Evolutionary conservation across 1,284 basidiomycete genomes (phyloP).

Genomic region (Sporisorium sorghi): DNA sequence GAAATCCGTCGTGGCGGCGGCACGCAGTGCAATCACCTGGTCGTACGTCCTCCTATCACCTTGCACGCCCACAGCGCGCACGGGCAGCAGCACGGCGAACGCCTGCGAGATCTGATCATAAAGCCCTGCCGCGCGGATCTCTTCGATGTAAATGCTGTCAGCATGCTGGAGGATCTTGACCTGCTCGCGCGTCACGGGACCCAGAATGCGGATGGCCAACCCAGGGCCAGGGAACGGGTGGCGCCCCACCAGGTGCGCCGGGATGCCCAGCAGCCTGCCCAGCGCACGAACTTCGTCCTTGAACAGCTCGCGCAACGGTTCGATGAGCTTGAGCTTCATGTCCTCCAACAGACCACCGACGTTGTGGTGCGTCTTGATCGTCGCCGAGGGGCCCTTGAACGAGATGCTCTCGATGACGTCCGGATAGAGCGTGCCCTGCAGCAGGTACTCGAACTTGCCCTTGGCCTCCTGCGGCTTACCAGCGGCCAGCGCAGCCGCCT

Average conservation of each 20-base stretch:
- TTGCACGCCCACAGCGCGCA: conserved; percentile 96
- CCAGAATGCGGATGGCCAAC: conserved; percentile 97
- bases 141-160: conserved; percentile 96
- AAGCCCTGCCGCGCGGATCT: conserved; percentile 89
- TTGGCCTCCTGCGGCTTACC: conserved; percentile 61
- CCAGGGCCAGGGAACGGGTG: conserved; percentile 99
- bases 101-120: conserved; percentile 97
- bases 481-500: conserved; percentile 75
- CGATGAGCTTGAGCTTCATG: conserved; percentile 99
- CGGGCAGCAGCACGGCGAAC: conserved; percentile 95
- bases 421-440: conserved; percentile 98
- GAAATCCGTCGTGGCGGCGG: conserved; percentile 67
- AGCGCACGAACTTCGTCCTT: conserved; percentile 98
- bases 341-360: conserved; percentile 95
- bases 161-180: conserved; percentile 94
- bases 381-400: conserved; percentile 98
- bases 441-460: conserved; percentile 93
- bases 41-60: conserved; percentile 97
- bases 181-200: conserved; percentile 91
- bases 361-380: conserved; percentile 99
- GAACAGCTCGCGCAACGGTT: conserved; percentile 96
- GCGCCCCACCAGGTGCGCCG: conserved; percentile 89
- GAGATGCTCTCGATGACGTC: conserved; percentile 99
- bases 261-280: conserved; percentile 89
- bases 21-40: conserved; percentile 75